Conservation (phyloP, 2,329 filamentous ascomycete species). For the Colletotrichum sp. region DNA sequence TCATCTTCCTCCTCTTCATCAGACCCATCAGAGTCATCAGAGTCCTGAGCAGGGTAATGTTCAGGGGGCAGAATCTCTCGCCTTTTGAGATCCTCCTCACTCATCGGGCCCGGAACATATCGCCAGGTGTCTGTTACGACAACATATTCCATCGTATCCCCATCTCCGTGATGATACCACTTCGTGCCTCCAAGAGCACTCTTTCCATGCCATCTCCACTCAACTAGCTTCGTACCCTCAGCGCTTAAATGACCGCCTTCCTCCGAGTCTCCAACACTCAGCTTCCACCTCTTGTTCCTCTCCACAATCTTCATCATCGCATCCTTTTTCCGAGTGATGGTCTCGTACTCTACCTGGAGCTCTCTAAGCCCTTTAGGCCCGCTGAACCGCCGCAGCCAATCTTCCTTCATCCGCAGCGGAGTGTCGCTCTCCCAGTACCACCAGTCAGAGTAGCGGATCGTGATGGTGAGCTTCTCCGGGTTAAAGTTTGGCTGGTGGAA, state of each 20-base stretch:
- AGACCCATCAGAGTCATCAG: neutral
- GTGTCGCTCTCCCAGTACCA: conserved; percentile 47
- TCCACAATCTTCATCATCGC: conserved; percentile 50
- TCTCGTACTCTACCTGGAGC: conserved; percentile 52
- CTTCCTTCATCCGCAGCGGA: conserved; percentile 36
- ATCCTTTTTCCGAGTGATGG: conserved; percentile 45
- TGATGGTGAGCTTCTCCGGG: conserved; percentile 44
- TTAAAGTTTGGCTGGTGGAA: conserved; percentile 32
- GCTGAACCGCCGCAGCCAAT: conserved; percentile 37
- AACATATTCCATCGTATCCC: conserved; percentile 8
- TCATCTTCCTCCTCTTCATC: neutral
- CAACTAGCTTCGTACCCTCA: neutral
- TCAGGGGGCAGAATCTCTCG: neutral
- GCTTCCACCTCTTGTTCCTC: conserved; percentile 11
- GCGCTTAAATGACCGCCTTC: conserved; percentile 1
- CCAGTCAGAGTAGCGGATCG: conserved; percentile 55
- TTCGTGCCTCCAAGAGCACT: neutral
- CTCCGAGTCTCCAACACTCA: neutral
- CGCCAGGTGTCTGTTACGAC: conserved; percentile 10
- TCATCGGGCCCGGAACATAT: neutral
- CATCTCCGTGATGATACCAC: conserved; percentile 7
- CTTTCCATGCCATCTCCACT: conserved; percentile 7
- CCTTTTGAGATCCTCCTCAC: neutral
- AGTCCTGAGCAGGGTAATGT: neutral
- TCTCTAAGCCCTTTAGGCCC: conserved; percentile 36